Evolutionary conservation across 345 rosid genomes (phyloP), one percentile per base, ranked within the genome.

Genomic region (Pistacia integerrima): DNA sequence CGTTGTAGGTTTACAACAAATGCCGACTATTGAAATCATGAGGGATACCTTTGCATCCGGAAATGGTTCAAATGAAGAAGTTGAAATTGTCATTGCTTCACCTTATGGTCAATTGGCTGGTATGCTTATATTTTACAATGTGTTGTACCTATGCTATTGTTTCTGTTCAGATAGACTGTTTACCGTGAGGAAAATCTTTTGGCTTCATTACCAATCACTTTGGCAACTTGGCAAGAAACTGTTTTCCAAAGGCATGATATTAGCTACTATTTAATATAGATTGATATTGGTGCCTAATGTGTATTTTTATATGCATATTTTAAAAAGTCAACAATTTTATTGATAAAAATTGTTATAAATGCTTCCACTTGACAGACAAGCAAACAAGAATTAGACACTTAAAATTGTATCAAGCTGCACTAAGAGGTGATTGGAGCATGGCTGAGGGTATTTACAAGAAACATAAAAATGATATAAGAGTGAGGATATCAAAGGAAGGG

Each of bases 321-420:
- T n/a, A n/a, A n/a, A n/a, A n/a, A n/a, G n/a, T n/a, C n/a, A n/a
- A n/a, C n/a, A n/a, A n/a, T n/a, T n/a, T n/a, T n/a, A n/a, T n/a
- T n/a, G n/a, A n/a, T n/a, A n/a, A n/a, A n/a, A n/a, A n/a, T n/a
- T n/a, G n/a, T n/a, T n/a, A n/a, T n/a, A n/a, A n/a, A n/a, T n/a
- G n/a, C n/a, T n/a, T n/a, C n/a, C n/a, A n/a, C 59, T 18, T 11
- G 52, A 60, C 69, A 76, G 79, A 8, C 25, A 13, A 33, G 8
- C 28, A 65, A 35, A 54, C 0, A 18, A 76, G 69, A 76, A 25
- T 13, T 1, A n/a, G 36, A 22, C 38, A 30, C 7, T 35, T 78
- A 36, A 36, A 65, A 4, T 12, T 78, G 33, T 72, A 66, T 65
- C 76, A 22, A n/a, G 77, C 77, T 33, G 81, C 81, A 14, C 18